Base-by-base conservation (phyloP, 306 rosid species). In the Rosa multiflora region DNA sequence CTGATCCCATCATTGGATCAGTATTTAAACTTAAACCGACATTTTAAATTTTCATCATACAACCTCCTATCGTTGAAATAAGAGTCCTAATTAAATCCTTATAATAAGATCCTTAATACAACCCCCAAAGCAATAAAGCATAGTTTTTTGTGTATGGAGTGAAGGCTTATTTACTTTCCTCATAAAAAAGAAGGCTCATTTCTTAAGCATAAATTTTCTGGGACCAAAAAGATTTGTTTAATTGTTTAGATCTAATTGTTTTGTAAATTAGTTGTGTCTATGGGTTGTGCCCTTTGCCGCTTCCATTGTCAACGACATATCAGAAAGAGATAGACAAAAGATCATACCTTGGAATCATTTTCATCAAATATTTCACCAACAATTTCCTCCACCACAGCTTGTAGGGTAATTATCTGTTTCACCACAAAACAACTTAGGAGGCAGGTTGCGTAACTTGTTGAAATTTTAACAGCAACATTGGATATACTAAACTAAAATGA, bases 321-420 rank as follows among this genome's bases (percentile, higher is more conserved):
- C 10, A 58, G 48, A 15, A 75, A 75, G 10, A 49, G 42, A 13
- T 58, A 62, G 26, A 44, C 29, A 5, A 48, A 66, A 46, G 42
- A 12, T 51, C 58, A 53, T 83, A 93, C 99, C 89, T 96, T 96
- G 15, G 99, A 96, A 83, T 96, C 99, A 79, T 89, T 96, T 88
- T 96, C 99, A 62, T 96, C 99, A 59, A 96, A 96, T 71, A 96
- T 96, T 91, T 96, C 98, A 73, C 99, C 99, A 75, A 96, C 99
- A 85, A 96, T 93, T 84, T 96, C 99, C 87, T 96, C 99, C 67
- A 96, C 98, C 72, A 91, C 98, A 74, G 93, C 99, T 87, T 96
- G 98, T 70, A 96, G 89, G 71, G 99, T 91, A 62, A 91, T 96
- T 61, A 96, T 77, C 99, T 96, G 91, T 82, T 44, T 77, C 78